Base-by-base conservation (phyloP, 345 rosid species). In the Raphanus sativus region DNA sequence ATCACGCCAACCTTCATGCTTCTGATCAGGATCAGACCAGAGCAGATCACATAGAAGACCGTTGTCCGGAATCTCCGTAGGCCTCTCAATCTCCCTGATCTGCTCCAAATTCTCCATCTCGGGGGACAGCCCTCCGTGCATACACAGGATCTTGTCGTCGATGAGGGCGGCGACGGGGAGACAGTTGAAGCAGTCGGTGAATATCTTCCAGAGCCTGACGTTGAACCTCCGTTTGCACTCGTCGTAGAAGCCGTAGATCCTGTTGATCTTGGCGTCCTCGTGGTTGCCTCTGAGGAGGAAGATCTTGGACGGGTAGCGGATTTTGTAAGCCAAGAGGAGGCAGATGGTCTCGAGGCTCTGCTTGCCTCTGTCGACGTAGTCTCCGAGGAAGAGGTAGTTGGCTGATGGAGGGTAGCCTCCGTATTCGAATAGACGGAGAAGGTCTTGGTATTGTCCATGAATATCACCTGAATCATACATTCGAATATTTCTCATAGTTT, bases 41-140 rank as follows among this genome's bases (percentile, higher is more conserved):
- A 96, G 90, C 17, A 96, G 86, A 76, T 96, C 99, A 38, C 99
- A 96, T 15, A 96, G 92, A 59, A 93, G 94, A 71, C 99, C 99
- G 12, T 73, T 80, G 33, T 96, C 99, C 1, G 99, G 99, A 76
- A 96, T 87, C 59, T 96, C 99, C 0, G 90, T 84, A 64, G 99
- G 97, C 86, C 99, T 90, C 32, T 81, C 68, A 77, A 96, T 88
- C 74, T 91, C 87, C 77, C 81, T 85, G 74, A 96, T 90, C 84
- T 93, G 98, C 24, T 86, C 84, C 85, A 93, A 48, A 65, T 81
- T 84, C 17, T 87, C 85, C 85, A 96, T 62, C 33, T 90, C 97
- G 0, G 97, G 98, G 0, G 99, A 96, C 52, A 96, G 84, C 26
- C 99, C 99, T 0, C 99, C 99, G 7, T 96, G 99, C 99, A 96